These are phyloP conservation scores for Phaeosphaeria sp. DNA, from an alignment of 2,329 filamentous ascomycete genomes.

Conservation along the genomic window DNA sequence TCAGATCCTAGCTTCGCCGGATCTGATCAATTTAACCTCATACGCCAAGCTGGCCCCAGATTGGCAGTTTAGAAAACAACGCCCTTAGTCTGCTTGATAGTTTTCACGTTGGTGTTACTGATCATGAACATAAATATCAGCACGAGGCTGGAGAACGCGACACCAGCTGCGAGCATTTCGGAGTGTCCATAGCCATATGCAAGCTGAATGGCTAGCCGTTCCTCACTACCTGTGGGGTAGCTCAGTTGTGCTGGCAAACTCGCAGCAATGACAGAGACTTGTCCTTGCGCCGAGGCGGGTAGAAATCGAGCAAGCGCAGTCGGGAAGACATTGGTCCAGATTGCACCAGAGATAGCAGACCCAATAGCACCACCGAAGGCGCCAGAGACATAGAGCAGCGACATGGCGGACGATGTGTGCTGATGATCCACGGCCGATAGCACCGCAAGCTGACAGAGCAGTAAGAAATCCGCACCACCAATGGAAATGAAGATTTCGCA, in stretches of 20 bases:
- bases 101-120: constrained; percentile 16
- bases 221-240: constrained; percentile 57
- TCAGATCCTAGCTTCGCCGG: no score
- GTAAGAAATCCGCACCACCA: constrained; percentile 30
- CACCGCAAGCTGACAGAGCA: constrained; percentile 28
- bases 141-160: constrained; percentile 11
- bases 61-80: not conserved
- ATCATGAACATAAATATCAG: constrained; percentile 17
- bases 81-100: constrained; percentile 14
- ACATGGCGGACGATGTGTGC: constrained; percentile 56
- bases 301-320: constrained; percentile 10
- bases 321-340: constrained; percentile 60
- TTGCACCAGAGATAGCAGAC: constrained; percentile 63
- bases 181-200: constrained; percentile 31
- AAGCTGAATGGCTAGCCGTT: constrained; percentile 49
- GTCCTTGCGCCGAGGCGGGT: constrained; percentile 53
- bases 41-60: no score
- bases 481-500: constrained; percentile 38
- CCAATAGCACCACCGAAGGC: constrained; percentile 59
- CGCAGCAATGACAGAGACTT: constrained; percentile 53
- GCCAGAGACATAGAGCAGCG: constrained; percentile 63
- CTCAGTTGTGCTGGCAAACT: constrained; percentile 61
- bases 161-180: constrained; percentile 13
- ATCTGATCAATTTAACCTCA: no score
- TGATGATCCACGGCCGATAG: constrained; percentile 40